Evolutionary conservation across 176 grass and related monocot genomes (phyloP).

Genomic region (Tillandsia fasciculata): DNA sequence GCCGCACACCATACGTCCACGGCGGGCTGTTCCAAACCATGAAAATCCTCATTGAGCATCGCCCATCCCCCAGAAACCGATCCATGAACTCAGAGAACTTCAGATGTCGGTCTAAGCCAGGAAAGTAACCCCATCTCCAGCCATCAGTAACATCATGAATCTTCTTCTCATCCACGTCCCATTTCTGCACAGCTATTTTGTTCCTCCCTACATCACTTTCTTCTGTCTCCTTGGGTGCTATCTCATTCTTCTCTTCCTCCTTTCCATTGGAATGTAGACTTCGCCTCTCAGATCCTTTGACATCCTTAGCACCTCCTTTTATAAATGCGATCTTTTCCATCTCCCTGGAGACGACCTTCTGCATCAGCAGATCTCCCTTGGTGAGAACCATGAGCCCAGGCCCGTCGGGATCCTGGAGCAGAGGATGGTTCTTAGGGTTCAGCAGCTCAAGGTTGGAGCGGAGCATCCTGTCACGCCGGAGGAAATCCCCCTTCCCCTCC

Average conservation of each 20-base stretch:
- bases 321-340: slow-evolving; percentile 33
- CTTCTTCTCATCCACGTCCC: slow-evolving; percentile 10
- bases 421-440: slow-evolving; percentile 85
- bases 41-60: slow-evolving; percentile 66
- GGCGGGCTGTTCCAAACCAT: slow-evolving; percentile 95
- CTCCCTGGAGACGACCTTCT: slow-evolving; percentile 44
- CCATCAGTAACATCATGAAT: slow-evolving; percentile 16
- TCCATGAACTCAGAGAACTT: slow-evolving; percentile 71
- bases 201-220: neutral
- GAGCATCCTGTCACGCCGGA: slow-evolving; percentile 77
- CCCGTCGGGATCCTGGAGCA: slow-evolving; percentile 90
- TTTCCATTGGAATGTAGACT: slow-evolving; percentile 24
- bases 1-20: slow-evolving; percentile 58
- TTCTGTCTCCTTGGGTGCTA: slow-evolving; percentile 1
- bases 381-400: slow-evolving; percentile 55
- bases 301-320: neutral
- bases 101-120: slow-evolving; percentile 52
- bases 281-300: slow-evolving; percentile 31
- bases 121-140: slow-evolving; percentile 75
- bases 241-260: slow-evolving; percentile 24
- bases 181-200: neutral
- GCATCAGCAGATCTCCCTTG: slow-evolving; percentile 59
- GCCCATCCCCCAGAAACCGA: slow-evolving; percentile 38
- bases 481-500: slow-evolving; percentile 81
- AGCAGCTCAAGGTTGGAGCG: slow-evolving; percentile 72